Base-by-base conservation (phyloP, 768 basidiomycete genomes). In the Hemileccinum rubropunctum region DNA sequence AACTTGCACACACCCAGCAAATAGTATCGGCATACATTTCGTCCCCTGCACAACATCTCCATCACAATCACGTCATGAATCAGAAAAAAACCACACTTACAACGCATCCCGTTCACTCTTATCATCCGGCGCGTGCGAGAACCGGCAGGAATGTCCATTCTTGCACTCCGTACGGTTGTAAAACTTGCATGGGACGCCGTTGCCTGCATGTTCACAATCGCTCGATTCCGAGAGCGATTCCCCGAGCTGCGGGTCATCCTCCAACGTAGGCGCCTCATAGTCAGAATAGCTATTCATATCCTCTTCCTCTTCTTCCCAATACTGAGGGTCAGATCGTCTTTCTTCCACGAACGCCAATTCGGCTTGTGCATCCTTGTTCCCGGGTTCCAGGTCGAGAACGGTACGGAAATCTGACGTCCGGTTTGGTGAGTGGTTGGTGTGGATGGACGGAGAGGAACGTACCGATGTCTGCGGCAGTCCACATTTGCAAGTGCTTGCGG, bases 121-220 rank as follows among this genome's bases (percentile, higher is more conserved):
- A 36, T 71, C 58, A 52, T 83, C 80, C 0, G 81, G 80, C 1
- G 78, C 76, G 59, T 84, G 81, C 17, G 74, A 78, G 61, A 69
- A 81, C 15, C 50, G 50, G 55, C 82, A 84, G 2, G 53, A 48
- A 8, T 17, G 44, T 0, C 80, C 77, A 3, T 71, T 66, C 10
- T 50, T 60, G 57, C 81, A 82, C 0, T 77, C 77, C 15, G 71
- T 67, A 50, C 76, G 79, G 48, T 84, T 83, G 59, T 83, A 81
- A 58, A 77, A 79, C 39, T 75, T 70, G 60, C 82, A 84, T 0
- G 81, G 75, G 3, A 73, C 68, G 3, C 74, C 73, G 42, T 79
- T 82, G 4, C 81, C 81, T 1, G 58, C 59, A 50, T 81, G 80
- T 34, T 69, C 65, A 51, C 71, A 80, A 54, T 83, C 81, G 44